These are phyloP conservation scores for Diaporthe sp. DNA, from an alignment of 2,329 filamentous ascomycete species.

Conservation along the genomic window DNA sequence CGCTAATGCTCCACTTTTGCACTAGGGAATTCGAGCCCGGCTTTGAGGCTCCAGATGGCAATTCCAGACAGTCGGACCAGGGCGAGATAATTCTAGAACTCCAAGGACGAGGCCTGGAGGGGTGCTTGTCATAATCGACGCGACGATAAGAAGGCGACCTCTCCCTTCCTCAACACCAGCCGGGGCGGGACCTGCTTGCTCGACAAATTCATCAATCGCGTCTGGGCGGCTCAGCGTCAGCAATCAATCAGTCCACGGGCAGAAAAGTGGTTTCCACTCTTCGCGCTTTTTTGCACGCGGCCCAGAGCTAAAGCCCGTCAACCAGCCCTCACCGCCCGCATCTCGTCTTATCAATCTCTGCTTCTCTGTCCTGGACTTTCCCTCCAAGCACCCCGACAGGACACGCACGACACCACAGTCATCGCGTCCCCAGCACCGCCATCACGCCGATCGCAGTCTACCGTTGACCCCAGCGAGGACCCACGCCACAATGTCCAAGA, in stretches of 20 bases:
- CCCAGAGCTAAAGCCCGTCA: slow-evolving; percentile 21
- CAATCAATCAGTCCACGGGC: slow-evolving; percentile 22
- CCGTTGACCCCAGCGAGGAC: neutral
- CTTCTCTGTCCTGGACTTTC: slow-evolving; percentile 14
- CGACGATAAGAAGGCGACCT: slow-evolving; percentile 3
- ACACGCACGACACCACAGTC: slow-evolving; percentile 23
- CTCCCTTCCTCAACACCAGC: neutral
- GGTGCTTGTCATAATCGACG: neutral
- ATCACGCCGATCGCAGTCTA: neutral
- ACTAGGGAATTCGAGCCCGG: neutral
- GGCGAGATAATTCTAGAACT: slow-evolving; percentile 26
- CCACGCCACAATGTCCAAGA: slow-evolving; percentile 41
- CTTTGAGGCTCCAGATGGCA: neutral
- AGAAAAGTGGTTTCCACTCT: slow-evolving; percentile 38
- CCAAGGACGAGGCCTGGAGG: slow-evolving; percentile 1
- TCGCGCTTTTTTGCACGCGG: slow-evolving; percentile 27
- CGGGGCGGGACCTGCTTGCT: neutral
- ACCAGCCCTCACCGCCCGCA: slow-evolving; percentile 35
- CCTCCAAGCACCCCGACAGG: neutral
- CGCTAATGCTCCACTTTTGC: slow-evolving; percentile 28
- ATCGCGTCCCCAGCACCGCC: slow-evolving; percentile 43
- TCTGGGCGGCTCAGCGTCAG: neutral
- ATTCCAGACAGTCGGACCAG: neutral
- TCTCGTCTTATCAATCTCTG: slow-evolving; percentile 19
- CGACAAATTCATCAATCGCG: slow-evolving; percentile 14